A percentile compares a stretch with the other conserved stretches of the same genome.
Conservation (phyloP, 208 protist species). For the Trypanosoma caninum region DNA sequence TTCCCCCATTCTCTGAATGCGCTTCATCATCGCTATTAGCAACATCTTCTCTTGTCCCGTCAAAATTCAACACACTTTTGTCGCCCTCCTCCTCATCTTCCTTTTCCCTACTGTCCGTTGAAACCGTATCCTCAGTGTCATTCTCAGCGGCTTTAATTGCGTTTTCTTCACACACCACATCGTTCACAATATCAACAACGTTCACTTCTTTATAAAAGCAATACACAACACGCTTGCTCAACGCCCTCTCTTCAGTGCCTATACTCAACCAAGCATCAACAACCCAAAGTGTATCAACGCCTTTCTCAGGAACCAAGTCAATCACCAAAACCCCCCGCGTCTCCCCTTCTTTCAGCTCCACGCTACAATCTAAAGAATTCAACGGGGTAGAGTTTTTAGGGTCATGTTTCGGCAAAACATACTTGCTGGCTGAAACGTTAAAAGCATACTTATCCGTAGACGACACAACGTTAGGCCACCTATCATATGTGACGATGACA, state of each 20-base stretch:
- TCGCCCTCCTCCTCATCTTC: background rate
- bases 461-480: background rate
- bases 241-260: background rate
- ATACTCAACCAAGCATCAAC: conserved; percentile 19
- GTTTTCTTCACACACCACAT: background rate
- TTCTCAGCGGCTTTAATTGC: too few species aligned
- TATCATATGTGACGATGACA: conserved; percentile 14
- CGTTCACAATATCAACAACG: background rate
- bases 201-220: background rate
- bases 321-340: background rate
- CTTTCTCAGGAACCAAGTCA: background rate
- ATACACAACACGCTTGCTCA: conserved; percentile 3
- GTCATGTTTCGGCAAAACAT: background rate
- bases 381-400: conserved; percentile 1
- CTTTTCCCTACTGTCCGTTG: background rate
- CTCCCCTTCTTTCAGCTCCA: background rate
- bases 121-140: too few species aligned
- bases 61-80: background rate
- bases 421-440: background rate
- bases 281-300: conserved; percentile 11
- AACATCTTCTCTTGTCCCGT: background rate
- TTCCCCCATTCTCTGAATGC: background rate
- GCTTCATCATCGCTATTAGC: background rate
- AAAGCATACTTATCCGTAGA: background rate
- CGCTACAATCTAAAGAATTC: background rate